phyloP scores from a whole-genome alignment of 768 basidiomycete genomes.

The Rhizopogon rudus region DNA sequence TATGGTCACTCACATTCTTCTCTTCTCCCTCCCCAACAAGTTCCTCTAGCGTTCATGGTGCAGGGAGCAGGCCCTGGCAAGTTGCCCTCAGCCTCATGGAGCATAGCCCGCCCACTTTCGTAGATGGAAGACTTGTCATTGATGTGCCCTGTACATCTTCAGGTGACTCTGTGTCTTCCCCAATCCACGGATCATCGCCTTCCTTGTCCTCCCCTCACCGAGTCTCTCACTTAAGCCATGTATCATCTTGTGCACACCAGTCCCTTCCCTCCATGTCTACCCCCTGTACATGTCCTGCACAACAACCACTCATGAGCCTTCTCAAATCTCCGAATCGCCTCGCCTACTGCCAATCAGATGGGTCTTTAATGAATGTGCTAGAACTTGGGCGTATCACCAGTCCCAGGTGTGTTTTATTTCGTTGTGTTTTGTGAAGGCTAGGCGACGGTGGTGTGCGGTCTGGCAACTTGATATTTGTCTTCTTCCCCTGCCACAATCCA shows the following conservation, averaged over 20 bases:
- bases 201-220: background rate
- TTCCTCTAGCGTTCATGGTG: background rate
- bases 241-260: too few species aligned
- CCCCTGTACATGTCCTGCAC: background rate
- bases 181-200: too few species aligned
- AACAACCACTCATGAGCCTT: background rate
- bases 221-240: too few species aligned
- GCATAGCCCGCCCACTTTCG: slow-evolving; percentile 52
- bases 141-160: slow-evolving; percentile 19
- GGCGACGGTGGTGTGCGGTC: too few species aligned
- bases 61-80: slow-evolving; percentile 26
- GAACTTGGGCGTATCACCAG: background rate
- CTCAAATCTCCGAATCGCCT: background rate
- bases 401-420: background rate
- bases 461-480: too few species aligned
- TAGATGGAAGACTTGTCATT: slow-evolving; percentile 50
- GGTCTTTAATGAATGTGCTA: background rate
- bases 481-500: too few species aligned
- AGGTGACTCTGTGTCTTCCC: background rate
- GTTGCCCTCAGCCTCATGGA: slow-evolving; percentile 48
- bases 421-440: background rate
- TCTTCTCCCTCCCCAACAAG: slow-evolving; percentile 6
- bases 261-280: background rate
- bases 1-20: slow-evolving; percentile 24
- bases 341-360: background rate